Base-by-base conservation (phyloP, 345 rosid species). In the Citrus unshiu region DNA sequence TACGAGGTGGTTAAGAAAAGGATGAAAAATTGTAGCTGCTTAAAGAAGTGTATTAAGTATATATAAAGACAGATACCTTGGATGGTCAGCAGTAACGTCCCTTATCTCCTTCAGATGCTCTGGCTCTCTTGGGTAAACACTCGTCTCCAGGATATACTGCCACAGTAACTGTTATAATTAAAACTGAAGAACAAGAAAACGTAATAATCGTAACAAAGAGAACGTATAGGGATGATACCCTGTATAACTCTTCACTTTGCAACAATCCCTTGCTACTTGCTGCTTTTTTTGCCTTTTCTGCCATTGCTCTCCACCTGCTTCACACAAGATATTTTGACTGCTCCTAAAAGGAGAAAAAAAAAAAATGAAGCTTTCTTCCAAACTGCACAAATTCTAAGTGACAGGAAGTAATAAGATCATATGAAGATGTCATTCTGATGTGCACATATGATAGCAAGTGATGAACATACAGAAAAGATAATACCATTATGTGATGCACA, bases 121-220 rank as follows among this genome's bases (percentile, higher is more conserved):
- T 14, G 88, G 85, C 66, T 92, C 98, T 7, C 91, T 87, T 6
- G 98, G 98, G 69, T 83, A 89, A 73, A 94, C 97, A 56, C 87
- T 90, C 1, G 92, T 92, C 83, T 87, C 91, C 62, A 91, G 70
- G 39, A 92, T 68, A 81, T 94, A 94, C 94, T 92, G 91, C 56
- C 9, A 75, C 49, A 80, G 24, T 51, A 12, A 21, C 16, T 56
- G 12, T 34, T 30, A 56, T 24, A 71, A 22, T 22, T 19, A 19
- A 43, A 21, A 73, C 18, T 63, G 25, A 21, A 76, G 43, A 3
- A 76, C 12, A 25, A 19, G 43, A 75, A 75, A 37, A 30, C 5
- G 40, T 61, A 72, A n/a, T 7, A 68, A 37, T 27, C 9, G 29
- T 22, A 19, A 63, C n/a, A 3, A 3, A 8, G 32, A 13, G 16